Base-by-base conservation (phyloP, 1,284 basidiomycete species). In the Trametes versicolor region DNA sequence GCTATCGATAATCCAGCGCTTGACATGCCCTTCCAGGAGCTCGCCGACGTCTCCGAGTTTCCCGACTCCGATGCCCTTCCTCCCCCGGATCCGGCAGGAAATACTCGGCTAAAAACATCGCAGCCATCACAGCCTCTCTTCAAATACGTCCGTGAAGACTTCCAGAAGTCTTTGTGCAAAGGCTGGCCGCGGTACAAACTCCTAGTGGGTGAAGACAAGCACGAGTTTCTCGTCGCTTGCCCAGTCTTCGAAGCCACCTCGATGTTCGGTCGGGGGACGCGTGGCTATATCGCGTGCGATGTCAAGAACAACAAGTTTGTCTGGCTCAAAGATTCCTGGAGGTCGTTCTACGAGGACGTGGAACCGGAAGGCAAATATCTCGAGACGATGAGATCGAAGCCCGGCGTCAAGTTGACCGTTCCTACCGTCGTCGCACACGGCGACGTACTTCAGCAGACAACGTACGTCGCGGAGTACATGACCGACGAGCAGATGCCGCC, bases 311-410 rank as follows among this genome's bases (percentile, higher is more conserved):
- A 41, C 13, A 47, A 39, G 17, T 62, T 67, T 21, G 63, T 64
- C 1, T 64, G 50, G 41, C 39, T 69, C 4, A 66, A 69, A 47
- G 67, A 69, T 32, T 56, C 57, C 4, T 69, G 67, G 67, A 53
- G 64, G 15, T 53, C 54, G 15, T 48, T 39, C 49, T 60, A 60
- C 21, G 48, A 47, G 23, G 59, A 45, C n/a, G 37, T 64, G 9
- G 34, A 39, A 17, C 32, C 48, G 2, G 64, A 65, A 23, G 60
- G 56, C 15, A 29, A 43, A 12, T 52, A 49, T 15, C 43, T 58
- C 15, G 19, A 49, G 23, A 39, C 50, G 21, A 34, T 58, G 32
- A n/a, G 10, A 1, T 7, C 19, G 19, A 23, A 58, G 8, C 27
- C n/a, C 25, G 39, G 25, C 49, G 27, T 21, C 41, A 32, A n/a